These are phyloP conservation scores for Mariannaea elegans DNA, from an alignment of 2,329 filamentous ascomycete genomes.

Conservation along the genomic window DNA sequence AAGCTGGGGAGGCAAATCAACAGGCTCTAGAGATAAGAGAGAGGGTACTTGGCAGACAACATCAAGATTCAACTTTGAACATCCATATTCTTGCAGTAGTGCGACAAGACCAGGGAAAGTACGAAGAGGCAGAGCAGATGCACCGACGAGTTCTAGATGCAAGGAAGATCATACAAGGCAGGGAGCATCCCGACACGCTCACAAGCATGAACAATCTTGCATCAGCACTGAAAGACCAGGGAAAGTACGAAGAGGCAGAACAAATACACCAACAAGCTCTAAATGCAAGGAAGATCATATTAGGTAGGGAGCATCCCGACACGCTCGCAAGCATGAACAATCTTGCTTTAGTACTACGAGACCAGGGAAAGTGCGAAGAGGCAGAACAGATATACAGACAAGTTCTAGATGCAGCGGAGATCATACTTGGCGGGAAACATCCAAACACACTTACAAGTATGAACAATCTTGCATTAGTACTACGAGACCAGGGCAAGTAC, in stretches of 20 bases:
- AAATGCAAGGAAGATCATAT: background rate
- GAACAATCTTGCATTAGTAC: background rate
- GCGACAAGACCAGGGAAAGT: too few species aligned
- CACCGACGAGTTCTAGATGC: background rate
- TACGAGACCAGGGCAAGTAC: background rate
- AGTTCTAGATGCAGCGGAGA: background rate
- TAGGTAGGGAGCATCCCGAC: background rate
- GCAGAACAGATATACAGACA: conserved; percentile 18
- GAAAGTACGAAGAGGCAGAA: conserved; percentile 30
- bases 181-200: background rate
- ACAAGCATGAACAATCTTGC: background rate
- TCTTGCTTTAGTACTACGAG: background rate
- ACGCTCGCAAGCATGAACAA: background rate
- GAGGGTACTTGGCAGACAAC: too few species aligned
- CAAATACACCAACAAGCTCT: background rate
- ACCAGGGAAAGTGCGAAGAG: conserved; percentile 23
- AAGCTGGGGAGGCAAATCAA: too few species aligned
- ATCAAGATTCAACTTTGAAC: too few species aligned
- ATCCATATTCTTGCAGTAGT: too few species aligned
- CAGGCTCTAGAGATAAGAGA: too few species aligned
- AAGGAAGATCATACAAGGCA: background rate
- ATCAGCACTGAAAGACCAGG: background rate
- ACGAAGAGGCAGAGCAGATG: conserved; percentile 25
- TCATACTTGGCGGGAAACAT: background rate
- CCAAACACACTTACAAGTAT: background rate